Evolutionary conservation across 257 asterid species (phyloP), one percentile per base, ranked within the genome.

Genomic region (Rhazya stricta): DNA sequence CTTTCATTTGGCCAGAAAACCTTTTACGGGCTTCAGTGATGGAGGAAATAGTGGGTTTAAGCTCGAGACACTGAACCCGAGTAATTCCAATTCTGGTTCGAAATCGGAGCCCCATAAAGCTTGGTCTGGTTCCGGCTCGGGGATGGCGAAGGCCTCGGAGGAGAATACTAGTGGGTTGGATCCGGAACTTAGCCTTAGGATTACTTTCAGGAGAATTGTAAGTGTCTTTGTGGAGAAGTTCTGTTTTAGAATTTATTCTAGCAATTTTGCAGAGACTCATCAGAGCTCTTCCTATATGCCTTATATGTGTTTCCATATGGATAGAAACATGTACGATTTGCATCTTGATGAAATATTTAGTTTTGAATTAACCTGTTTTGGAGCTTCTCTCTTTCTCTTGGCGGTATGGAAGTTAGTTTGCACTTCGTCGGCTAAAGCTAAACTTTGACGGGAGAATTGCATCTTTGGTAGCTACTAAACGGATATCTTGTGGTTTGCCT

Each of bases 201-300:
- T 89, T 74, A 81, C 97, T 36, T 89, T 87, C 80, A 86, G 94
- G 76, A 86, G 96, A 84, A 95, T 95, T 78, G 99, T 95, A 88
- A 91, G 99, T 83, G 12, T 71, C 39, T 76, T 5, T 69, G 6
- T 45, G 1, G 6, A 23, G 27, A 37, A 37, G 18, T 27, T 63
- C 69, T 63, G 45, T 63, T 32, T 53, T 29, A 53, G 27, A 53
- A 58, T 27, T 29, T 30, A 3, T 58, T 58, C 5, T 27, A 58
- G 13, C 61, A 54, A 54, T 23, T 54, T 57, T 57, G 16, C 10
- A 1, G 36, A 57, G 65, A 1, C 6, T 27, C 11, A 57, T 2
- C 18, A 27, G 25, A 0, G 34, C 34, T 57, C 36, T 10, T 34
- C 5, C 10, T 25, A 9, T 10, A 23, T 57, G 18, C 34, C 25